Evolutionary conservation across 2,329 filamentous ascomycete species (phyloP), one percentile per base, ranked within the genome.

Genomic region (Tympanopsis confertula): DNA sequence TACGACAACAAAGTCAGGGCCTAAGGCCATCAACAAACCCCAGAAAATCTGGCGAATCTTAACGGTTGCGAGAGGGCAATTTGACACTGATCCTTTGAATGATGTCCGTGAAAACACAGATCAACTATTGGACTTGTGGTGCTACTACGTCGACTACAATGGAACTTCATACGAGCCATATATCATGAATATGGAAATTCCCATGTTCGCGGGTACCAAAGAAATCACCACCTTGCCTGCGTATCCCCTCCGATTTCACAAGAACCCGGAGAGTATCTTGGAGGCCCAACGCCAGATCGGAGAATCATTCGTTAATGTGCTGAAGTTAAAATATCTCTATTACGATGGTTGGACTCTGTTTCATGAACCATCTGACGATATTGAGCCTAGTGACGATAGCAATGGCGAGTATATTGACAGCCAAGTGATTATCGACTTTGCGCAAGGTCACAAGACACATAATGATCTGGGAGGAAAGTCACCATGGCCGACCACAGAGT

Each of bases 241-340:
- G 2, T 44, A 37, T 19, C 46, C 46, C 12, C 26, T 43, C 7
- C 41, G 44, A 2, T 48, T 44, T 37, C 13, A 19, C 14, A 29
- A 18, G 32, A 37, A 37, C 19, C 17, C 13, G 19, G 37, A 41
- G 14, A 29, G 22, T 13, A 19, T 22, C 12, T 14, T 5, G 13
- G 29, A 19, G 4, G 26, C 13, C 15, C 20, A 30, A 14, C 19
- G 19, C 10, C 24, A 36, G 7, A 18, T 38, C 5, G 42, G 42
- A 13, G 26, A 35, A 20, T 37, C 13, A n/a, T 41, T 44, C 20
- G 22, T 37, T 19, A 7, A 36, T 3, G 20, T 28, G 19, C 19
- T 42, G 4, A 35, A 36, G 13, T 18, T 24, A 22, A 37, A 29
- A 19, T 39, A 41, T 33, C 19, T 36, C 10, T 39, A 26, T 13